Percentiles rank a stretch among this genome's conserved stretches.
phyloP scores from a whole-genome alignment of 805 yeast genomes.

The Pachysolen tannophilus region DNA sequence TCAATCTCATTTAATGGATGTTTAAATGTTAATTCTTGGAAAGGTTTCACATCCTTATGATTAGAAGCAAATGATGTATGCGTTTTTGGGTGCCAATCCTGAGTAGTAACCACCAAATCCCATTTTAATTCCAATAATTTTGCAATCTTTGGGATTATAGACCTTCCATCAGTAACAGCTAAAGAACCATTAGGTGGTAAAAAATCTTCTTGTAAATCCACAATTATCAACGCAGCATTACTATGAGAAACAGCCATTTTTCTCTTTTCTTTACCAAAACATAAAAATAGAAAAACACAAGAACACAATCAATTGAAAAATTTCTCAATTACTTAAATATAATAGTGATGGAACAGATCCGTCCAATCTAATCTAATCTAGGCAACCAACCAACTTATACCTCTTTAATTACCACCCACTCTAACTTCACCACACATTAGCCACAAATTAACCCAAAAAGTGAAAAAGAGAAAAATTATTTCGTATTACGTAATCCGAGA shows the following conservation, averaged over 20 bases:
- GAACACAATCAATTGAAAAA: slow-evolving; percentile 8
- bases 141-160: slow-evolving; percentile 44
- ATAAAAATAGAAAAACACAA: slow-evolving; percentile 4
- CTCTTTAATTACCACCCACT: too few relatives aligned
- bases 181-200: slow-evolving; percentile 71
- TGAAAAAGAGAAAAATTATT: too few relatives aligned
- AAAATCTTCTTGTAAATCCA: slow-evolving; percentile 86
- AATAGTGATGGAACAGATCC: too few relatives aligned
- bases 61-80: slow-evolving; percentile 80
- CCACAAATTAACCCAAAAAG: too few relatives aligned
- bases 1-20: slow-evolving; percentile 38
- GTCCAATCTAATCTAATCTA: too few relatives aligned
- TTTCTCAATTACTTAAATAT: neutral
- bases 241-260: slow-evolving; percentile 4
- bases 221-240: slow-evolving; percentile 65
- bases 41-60: slow-evolving; percentile 43
- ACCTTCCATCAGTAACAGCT: slow-evolving; percentile 62
- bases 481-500: too few relatives aligned
- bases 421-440: too few relatives aligned
- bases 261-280: slow-evolving; percentile 5
- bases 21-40: slow-evolving; percentile 34
- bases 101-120: slow-evolving; percentile 62
- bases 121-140: slow-evolving; percentile 41
- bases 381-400: too few relatives aligned
- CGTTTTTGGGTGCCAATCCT: slow-evolving; percentile 81